Evolutionary conservation across 805 yeast genomes (phyloP).

Genomic region (Starmerella asiatica): DNA sequence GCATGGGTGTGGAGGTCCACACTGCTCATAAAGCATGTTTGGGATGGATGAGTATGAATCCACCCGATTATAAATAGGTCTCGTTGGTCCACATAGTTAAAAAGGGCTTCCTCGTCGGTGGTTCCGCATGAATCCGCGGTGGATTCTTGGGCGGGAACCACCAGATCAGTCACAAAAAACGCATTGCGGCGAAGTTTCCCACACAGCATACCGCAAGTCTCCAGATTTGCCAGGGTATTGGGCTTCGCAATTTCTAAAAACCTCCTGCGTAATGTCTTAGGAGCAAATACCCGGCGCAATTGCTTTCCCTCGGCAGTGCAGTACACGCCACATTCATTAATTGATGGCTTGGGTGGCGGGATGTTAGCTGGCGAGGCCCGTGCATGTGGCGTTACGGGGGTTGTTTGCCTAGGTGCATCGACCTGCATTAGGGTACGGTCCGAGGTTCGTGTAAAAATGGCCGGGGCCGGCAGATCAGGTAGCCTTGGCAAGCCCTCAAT

Average conservation of each 20-base stretch:
- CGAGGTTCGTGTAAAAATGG: too few species aligned
- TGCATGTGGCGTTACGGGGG: not conserved
- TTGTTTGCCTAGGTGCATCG: not conserved
- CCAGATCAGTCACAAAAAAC: slow-evolving; percentile 46
- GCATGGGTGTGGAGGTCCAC: slow-evolving; percentile 57
- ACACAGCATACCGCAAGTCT: slow-evolving; percentile 55
- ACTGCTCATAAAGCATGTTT: slow-evolving; percentile 53
- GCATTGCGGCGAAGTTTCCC: slow-evolving; percentile 50
- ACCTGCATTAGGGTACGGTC: too few species aligned
- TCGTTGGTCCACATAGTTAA: slow-evolving; percentile 40
- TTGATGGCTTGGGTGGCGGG: too few species aligned
- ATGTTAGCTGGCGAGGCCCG: too few species aligned
- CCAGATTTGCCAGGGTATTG: slow-evolving; percentile 41
- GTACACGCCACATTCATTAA: too few species aligned
- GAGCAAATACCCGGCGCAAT: slow-evolving; percentile 40
- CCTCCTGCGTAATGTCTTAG: slow-evolving; percentile 31
- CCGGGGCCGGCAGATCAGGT: not conserved
- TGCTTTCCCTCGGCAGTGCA: slow-evolving; percentile 6
- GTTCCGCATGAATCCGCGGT: slow-evolving; percentile 53
- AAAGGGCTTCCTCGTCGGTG: slow-evolving; percentile 44
- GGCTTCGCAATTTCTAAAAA: slow-evolving; percentile 37
- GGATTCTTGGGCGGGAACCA: slow-evolving; percentile 50
- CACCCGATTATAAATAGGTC: slow-evolving; percentile 56
- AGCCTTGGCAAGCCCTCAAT: not conserved
- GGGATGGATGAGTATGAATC: slow-evolving; percentile 67